Evolutionary conservation across 208 protist genomes (phyloP).

Genomic region (Wallacemonas collosoma): DNA sequence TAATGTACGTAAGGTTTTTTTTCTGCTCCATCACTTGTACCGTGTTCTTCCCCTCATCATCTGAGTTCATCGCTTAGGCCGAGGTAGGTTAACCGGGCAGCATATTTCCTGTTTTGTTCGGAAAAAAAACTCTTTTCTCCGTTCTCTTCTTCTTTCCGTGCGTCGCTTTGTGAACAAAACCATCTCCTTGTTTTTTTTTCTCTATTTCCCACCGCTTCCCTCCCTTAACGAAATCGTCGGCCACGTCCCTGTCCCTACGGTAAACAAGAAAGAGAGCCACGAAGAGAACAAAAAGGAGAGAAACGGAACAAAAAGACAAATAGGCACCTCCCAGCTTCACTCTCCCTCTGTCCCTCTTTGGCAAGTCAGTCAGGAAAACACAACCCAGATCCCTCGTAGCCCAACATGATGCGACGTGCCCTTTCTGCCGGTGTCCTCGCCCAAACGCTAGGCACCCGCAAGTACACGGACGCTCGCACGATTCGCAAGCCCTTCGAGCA

Average conservation of each 20-base stretch:
- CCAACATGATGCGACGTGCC: constrained; percentile 74
- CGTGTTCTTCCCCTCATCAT: not conserved
- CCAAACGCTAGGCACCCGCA: constrained; percentile 25
- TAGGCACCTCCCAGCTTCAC: not conserved
- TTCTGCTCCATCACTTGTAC: not conserved
- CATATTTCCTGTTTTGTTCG: no score
- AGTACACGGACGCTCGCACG: constrained; percentile 76
- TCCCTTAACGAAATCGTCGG: not conserved
- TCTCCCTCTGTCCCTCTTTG: not conserved
- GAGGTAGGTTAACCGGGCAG: no score
- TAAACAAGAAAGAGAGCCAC: not conserved
- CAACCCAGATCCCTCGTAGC: not conserved
- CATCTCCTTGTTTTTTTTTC: not conserved
- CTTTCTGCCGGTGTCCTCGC: constrained; percentile 23
- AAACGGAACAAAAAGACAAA: not conserved
- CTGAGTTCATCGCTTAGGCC: not conserved
- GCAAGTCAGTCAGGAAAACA: not conserved
- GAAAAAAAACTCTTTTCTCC: constrained; percentile 5
- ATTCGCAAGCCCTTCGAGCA: constrained; percentile 77
- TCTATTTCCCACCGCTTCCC: constrained; percentile 6
- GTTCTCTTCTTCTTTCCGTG: constrained; percentile 4
- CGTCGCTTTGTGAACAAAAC: not conserved
- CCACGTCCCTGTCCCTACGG: not conserved
- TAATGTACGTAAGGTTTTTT: not conserved
- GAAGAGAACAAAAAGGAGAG: constrained; percentile 2